phyloP scores from a whole-genome alignment of 352 stramenopile genomes.

The Paralagenidium karlingii region DNA sequence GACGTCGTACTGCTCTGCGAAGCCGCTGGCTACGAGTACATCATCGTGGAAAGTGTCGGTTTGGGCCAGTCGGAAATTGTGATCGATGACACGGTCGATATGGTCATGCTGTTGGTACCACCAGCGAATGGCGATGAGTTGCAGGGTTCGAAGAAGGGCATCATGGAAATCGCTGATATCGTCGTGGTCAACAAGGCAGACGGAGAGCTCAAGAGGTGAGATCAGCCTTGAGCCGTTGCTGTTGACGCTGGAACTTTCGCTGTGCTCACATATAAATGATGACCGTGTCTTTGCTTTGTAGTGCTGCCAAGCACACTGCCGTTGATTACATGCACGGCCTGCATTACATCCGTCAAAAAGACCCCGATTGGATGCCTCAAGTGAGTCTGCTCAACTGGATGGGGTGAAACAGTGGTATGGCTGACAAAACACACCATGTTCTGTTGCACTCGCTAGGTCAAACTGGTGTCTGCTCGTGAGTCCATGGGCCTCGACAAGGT shows the following conservation, averaged over 20 bases:
- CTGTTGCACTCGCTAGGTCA: slow-evolving; percentile 20
- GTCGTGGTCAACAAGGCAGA: slow-evolving; percentile 98
- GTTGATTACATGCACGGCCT: slow-evolving; percentile 75
- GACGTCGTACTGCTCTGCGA: slow-evolving; percentile 93
- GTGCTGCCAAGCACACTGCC: slow-evolving; percentile 51
- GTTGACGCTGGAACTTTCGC: slow-evolving; percentile 1
- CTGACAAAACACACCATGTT: no score
- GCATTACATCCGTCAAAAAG: slow-evolving; percentile 70
- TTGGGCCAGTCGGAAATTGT: slow-evolving; percentile 96
- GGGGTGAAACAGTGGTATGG: slow-evolving; percentile 1
- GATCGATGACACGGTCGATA: slow-evolving; percentile 93
- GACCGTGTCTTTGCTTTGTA: slow-evolving; percentile 4
- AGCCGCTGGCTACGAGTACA: slow-evolving; percentile 87
- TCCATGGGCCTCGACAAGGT: slow-evolving; percentile 62
- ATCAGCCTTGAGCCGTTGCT: neutral
- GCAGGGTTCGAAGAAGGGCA: slow-evolving; percentile 97
- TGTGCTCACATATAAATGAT: neutral
- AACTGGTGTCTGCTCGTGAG: slow-evolving; percentile 54
- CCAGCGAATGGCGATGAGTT: slow-evolving; percentile 93
- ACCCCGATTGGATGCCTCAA: slow-evolving; percentile 68
- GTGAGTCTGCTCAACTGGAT: slow-evolving; percentile 5
- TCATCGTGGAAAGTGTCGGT: slow-evolving; percentile 96
- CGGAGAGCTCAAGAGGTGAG: slow-evolving; percentile 59
- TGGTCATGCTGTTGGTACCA: slow-evolving; percentile 92
- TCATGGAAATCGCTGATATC: slow-evolving; percentile 96